These are phyloP conservation scores for Lentinula sp. DNA, from an alignment of 768 basidiomycete genomes.

Conservation along the genomic window DNA sequence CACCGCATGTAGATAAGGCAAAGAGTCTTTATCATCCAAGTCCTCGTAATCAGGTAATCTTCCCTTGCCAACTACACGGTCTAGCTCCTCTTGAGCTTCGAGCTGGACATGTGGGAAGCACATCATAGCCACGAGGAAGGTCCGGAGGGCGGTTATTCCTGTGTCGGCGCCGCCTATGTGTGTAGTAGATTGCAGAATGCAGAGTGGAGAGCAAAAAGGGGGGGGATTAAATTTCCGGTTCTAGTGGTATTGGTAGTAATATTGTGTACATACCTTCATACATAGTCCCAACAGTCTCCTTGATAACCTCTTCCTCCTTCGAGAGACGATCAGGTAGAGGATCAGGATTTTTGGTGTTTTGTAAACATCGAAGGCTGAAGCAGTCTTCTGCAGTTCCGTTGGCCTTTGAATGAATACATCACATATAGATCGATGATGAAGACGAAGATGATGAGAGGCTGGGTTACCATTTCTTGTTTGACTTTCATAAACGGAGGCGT, in stretches of 20 bases:
- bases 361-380: neutral
- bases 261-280: neutral
- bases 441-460: neutral
- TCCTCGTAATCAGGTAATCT: neutral
- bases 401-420: neutral
- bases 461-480: neutral
- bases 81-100: neutral
- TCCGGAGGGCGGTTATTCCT: neutral
- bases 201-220: too few species aligned
- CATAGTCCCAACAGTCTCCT: conserved; percentile 1
- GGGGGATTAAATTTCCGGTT: too few species aligned
- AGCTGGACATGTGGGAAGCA: neutral
- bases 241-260: too few species aligned
- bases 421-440: neutral
- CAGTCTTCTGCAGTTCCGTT: neutral
- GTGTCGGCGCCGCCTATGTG: neutral
- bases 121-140: conserved; percentile 1
- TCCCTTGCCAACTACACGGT: neutral
- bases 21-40: neutral
- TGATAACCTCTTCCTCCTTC: conserved; percentile 3
- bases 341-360: neutral
- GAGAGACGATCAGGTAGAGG: neutral
- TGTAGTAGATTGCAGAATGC: neutral
- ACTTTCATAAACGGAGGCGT: neutral
- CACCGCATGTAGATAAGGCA: neutral